Evolutionary conservation across 306 rosid genomes (phyloP).

Genomic region (Albizia julibrissin): DNA sequence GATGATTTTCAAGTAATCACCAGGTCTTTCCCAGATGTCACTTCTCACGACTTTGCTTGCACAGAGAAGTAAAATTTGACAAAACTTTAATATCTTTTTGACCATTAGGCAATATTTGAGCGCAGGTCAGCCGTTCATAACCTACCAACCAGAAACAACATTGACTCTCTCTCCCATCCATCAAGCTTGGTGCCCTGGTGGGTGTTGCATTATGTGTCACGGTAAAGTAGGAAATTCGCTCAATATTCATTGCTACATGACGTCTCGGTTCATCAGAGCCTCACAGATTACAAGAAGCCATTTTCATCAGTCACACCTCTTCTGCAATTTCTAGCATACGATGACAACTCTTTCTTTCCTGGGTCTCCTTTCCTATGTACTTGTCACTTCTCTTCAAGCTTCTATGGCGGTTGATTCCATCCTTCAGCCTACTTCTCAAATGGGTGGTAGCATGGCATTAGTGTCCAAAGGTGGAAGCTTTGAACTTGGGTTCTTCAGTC

Average conservation of each 20-base stretch:
- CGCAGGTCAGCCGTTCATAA: neutral
- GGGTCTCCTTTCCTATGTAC: neutral
- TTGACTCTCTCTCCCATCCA: neutral
- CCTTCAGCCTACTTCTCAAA: conserved; percentile 22
- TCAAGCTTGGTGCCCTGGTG: neutral
- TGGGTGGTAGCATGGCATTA: conserved; percentile 22
- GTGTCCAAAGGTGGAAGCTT: conserved; percentile 40
- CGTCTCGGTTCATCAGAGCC: neutral
- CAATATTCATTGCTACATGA: neutral
- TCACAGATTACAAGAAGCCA: neutral
- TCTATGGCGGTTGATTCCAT: conserved; percentile 32
- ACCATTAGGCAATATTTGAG: neutral
- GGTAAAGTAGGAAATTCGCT: neutral
- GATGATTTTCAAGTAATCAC: neutral
- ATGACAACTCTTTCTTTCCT: conserved; percentile 19
- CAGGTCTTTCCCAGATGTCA: neutral
- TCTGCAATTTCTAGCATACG: neutral
- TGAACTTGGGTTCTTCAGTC: conserved; percentile 54
- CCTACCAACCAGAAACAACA: neutral
- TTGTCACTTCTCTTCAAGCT: neutral
- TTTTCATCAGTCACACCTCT: neutral
- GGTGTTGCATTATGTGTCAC: neutral
- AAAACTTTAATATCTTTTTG: neutral
- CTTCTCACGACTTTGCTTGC: neutral
- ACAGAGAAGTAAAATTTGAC: neutral